phyloP scores from a whole-genome alignment of 2,329 filamentous ascomycete genomes.

The Lasiodiplodia theobromae region DNA sequence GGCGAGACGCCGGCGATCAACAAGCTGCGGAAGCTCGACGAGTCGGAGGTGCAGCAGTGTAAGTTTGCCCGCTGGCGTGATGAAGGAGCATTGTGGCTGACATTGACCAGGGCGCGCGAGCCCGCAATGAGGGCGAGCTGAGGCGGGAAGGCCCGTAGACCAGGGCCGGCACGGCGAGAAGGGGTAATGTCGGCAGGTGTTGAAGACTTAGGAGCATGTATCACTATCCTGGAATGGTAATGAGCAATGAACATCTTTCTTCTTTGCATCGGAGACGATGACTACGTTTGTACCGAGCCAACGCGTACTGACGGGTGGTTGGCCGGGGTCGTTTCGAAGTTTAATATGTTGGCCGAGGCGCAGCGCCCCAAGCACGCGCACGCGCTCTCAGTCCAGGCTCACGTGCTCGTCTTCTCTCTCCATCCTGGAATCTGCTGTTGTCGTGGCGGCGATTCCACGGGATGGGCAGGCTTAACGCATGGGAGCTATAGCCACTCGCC shows the following conservation, averaged over 20 bases:
- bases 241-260: slow-evolving; percentile 25
- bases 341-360: slow-evolving; percentile 26
- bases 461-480: background rate
- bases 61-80: slow-evolving; percentile 8
- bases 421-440: background rate
- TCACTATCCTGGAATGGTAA: slow-evolving; percentile 8
- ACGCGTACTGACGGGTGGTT: slow-evolving; percentile 15
- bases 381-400: background rate
- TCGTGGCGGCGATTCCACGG: background rate
- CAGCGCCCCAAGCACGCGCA: background rate
- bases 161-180: background rate
- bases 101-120: slow-evolving; percentile 25
- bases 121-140: slow-evolving; percentile 8
- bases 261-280: slow-evolving; percentile 10
- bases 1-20: slow-evolving; percentile 77
- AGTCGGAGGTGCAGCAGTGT: slow-evolving; percentile 64
- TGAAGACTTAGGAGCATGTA: background rate
- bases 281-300: background rate
- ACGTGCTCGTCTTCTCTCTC: background rate
- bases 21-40: slow-evolving; percentile 75
- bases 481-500: background rate
- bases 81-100: slow-evolving; percentile 20
- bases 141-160: background rate
- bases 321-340: slow-evolving; percentile 21
- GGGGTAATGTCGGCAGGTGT: slow-evolving; percentile 7